Conservation (phyloP, 495 filamentous ascomycete species). For the Hypoxylon fragiforme region DNA sequence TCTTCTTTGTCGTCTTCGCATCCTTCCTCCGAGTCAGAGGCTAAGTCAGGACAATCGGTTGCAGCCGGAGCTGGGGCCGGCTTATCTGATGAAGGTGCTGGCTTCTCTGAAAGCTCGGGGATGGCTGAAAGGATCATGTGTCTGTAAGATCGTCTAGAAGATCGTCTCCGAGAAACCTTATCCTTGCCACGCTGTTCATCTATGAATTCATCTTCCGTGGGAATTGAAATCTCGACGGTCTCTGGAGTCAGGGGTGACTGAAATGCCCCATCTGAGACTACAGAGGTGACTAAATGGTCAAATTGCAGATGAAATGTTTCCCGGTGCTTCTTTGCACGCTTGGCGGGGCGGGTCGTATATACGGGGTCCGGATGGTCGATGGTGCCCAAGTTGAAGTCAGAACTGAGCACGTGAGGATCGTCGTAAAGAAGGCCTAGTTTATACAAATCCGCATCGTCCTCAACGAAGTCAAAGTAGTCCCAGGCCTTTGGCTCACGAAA, state of each 20-base stretch:
- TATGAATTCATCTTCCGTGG: background rate
- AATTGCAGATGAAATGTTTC: constrained; percentile 28
- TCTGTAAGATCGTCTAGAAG: constrained; percentile 1
- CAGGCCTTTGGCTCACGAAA: constrained; percentile 39
- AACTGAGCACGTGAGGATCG: constrained; percentile 39
- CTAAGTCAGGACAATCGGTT: constrained; percentile 26
- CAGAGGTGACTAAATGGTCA: constrained; percentile 37
- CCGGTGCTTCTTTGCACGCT: constrained; percentile 33
- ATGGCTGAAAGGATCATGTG: constrained; percentile 28
- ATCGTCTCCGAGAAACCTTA: too few species aligned
- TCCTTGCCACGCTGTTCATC: background rate
- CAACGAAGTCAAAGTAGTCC: constrained; percentile 23
- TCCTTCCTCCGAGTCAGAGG: constrained; percentile 23
- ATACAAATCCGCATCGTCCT: constrained; percentile 42
- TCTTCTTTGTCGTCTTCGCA: constrained; percentile 3
- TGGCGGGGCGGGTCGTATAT: constrained; percentile 38
- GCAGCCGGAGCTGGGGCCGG: constrained; percentile 8
- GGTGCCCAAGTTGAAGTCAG: constrained; percentile 41
- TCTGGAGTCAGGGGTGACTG: constrained; percentile 33
- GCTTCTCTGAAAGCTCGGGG: constrained; percentile 34
- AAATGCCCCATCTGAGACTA: constrained; percentile 37
- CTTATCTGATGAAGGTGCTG: constrained; percentile 18
- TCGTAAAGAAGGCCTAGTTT: constrained; percentile 46
- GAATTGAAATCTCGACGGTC: constrained; percentile 5
- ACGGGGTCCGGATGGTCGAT: constrained; percentile 40